Conservation (phyloP, 805 yeast species). For the Phaffomyces thermotolerans region DNA sequence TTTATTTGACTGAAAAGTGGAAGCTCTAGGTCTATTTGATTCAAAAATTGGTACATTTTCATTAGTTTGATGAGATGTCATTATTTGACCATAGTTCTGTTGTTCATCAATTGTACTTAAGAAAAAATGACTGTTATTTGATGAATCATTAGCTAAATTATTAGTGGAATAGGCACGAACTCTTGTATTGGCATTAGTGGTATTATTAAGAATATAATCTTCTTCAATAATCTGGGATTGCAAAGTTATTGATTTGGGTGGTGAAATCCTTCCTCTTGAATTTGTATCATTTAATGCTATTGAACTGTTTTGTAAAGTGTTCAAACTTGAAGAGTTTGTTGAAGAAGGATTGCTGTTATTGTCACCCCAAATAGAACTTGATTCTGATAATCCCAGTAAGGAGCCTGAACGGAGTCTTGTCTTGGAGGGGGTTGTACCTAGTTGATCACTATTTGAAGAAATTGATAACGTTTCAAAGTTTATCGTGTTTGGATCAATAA, state of each 20-base stretch:
- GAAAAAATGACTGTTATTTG: conserved; percentile 11
- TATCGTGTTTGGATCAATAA: conserved; percentile 16
- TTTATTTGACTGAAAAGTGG: conserved; percentile 25
- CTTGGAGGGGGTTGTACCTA: conserved; percentile 7
- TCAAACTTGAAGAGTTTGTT: conserved; percentile 1
- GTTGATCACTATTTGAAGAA: conserved; percentile 10
- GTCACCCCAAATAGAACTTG: conserved; percentile 56
- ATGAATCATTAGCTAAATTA: conserved; percentile 15
- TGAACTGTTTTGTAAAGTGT: conserved; percentile 6
- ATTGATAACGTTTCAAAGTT: conserved; percentile 18
- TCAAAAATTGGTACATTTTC: conserved; percentile 4
- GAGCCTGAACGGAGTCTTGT: conserved; percentile 51
- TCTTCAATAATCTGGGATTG: conserved; percentile 15
- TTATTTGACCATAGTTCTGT: conserved; percentile 1
- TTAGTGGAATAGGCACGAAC: conserved; percentile 24
- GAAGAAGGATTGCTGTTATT: conserved; percentile 2
- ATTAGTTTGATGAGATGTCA: not conserved
- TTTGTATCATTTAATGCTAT: conserved; percentile 4
- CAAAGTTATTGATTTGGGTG: conserved; percentile 9
- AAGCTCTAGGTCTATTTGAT: conserved; percentile 33
- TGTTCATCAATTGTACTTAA: conserved; percentile 11
- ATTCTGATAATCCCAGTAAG: conserved; percentile 30
- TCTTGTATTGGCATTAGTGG: conserved; percentile 6
- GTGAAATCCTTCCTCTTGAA: conserved; percentile 16
- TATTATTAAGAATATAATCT: not conserved